These are phyloP conservation scores for Golubevia pallescens DNA, from an alignment of 1,284 basidiomycete genomes.

Conservation along the genomic window DNA sequence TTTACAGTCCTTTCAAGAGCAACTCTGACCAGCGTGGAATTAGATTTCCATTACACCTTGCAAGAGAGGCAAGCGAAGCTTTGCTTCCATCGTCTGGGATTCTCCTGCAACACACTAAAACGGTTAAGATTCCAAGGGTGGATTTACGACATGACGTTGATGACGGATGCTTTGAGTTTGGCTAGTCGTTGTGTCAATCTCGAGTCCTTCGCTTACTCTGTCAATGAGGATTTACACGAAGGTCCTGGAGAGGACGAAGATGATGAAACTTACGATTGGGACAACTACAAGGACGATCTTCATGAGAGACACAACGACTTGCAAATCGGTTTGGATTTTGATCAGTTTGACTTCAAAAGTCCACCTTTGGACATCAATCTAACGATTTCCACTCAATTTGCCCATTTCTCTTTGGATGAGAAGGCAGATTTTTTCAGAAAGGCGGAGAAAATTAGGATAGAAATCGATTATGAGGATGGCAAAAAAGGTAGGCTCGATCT, in stretches of 20 bases:
- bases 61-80: too few species aligned
- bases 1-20: too few species aligned
- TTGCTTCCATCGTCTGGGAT: neutral
- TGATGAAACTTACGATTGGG: neutral
- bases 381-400: neutral
- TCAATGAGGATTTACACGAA: neutral
- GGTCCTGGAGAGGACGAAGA: neutral
- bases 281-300: neutral
- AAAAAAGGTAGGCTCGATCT: neutral
- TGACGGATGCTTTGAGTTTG: neutral
- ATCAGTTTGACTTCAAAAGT: neutral
- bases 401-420: neutral
- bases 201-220: neutral
- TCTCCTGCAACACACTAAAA: neutral
- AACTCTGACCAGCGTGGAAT: too few species aligned
- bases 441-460: neutral
- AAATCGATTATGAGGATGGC: neutral
- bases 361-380: neutral
- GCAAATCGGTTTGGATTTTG: neutral
- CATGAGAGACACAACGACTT: neutral
- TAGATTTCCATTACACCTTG: too few species aligned
- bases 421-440: neutral
- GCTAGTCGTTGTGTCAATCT: neutral
- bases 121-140: neutral
- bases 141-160: neutral